These are phyloP conservation scores for Salix koriyanagi DNA, from an alignment of 345 rosid species.

Conservation along the genomic window DNA sequence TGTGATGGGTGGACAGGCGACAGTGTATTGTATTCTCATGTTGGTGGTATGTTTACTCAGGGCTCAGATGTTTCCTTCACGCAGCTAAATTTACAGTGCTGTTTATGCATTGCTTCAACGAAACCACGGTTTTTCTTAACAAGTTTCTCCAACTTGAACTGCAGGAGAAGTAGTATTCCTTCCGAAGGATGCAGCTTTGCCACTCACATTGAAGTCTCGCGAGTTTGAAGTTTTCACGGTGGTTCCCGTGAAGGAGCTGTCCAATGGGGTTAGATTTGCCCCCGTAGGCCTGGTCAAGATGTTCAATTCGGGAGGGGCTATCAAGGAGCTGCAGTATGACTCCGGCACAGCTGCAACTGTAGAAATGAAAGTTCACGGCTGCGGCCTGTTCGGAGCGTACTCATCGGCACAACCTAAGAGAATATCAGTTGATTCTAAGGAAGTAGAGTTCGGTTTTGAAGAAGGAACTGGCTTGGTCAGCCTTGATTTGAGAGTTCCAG, in stretches of 20 bases:
- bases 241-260: slow-evolving; percentile 45
- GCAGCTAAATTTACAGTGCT: not conserved
- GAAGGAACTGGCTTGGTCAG: slow-evolving; percentile 41
- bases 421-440: slow-evolving; percentile 33
- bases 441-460: slow-evolving; percentile 34
- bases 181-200: slow-evolving; percentile 48
- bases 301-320: slow-evolving; percentile 65
- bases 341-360: slow-evolving; percentile 12
- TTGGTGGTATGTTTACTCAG: slow-evolving; percentile 40
- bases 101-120: not conserved
- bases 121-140: not conserved
- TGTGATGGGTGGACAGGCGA: slow-evolving; percentile 53
- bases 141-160: slow-evolving; percentile 5
- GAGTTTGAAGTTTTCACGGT: slow-evolving; percentile 59
- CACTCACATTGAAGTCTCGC: slow-evolving; percentile 51
- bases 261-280: slow-evolving; percentile 36
- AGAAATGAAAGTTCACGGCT: slow-evolving; percentile 39
- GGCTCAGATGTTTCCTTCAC: not conserved
- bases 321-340: slow-evolving; percentile 39
- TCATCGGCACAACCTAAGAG: slow-evolving; percentile 41
- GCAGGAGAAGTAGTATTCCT: slow-evolving; percentile 59
- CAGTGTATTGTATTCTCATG: slow-evolving; percentile 49
- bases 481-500: slow-evolving; percentile 36
- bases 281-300: slow-evolving; percentile 50
- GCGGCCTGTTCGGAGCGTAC: slow-evolving; percentile 49